Conservation (phyloP, 106 monocot genomes). For the Acorus calamus region DNA sequence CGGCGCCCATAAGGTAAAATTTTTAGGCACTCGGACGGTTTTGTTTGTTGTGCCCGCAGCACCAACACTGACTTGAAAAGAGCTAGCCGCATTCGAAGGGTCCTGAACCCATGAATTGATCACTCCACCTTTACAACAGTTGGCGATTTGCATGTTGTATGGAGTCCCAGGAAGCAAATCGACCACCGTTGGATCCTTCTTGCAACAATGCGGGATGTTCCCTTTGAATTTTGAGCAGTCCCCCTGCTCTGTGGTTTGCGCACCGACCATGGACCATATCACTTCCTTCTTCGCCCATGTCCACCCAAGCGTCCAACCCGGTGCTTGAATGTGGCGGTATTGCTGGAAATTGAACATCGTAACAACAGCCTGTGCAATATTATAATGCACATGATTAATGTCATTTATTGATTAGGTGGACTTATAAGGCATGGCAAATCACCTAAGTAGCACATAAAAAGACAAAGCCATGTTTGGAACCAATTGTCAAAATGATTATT, state of each 20-base stretch:
- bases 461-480: no score
- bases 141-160: constrained; percentile 67
- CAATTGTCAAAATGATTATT: no score
- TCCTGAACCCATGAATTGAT: constrained; percentile 59
- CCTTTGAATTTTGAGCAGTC: constrained; percentile 67
- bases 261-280: constrained; percentile 64
- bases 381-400: no score
- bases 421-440: no score
- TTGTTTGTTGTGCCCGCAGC: constrained; percentile 58
- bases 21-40: constrained; percentile 53
- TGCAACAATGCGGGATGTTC: constrained; percentile 58
- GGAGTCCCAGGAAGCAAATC: constrained; percentile 73
- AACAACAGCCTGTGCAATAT: constrained; percentile 38
- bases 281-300: constrained; percentile 73
- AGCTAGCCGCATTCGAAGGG: constrained; percentile 40
- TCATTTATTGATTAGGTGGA: no score
- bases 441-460: no score
- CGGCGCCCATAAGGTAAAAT: constrained; percentile 61
- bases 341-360: constrained; percentile 71
- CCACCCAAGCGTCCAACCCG: constrained; percentile 77
- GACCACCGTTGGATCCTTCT: constrained; percentile 46
- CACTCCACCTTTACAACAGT: constrained; percentile 83
- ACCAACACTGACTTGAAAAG: constrained; percentile 73
- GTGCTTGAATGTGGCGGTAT: constrained; percentile 72
- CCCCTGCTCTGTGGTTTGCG: constrained; percentile 64